Evolutionary conservation across 306 rosid species (phyloP), one percentile per base, ranked within the genome.

Genomic region (Prunus padus): DNA sequence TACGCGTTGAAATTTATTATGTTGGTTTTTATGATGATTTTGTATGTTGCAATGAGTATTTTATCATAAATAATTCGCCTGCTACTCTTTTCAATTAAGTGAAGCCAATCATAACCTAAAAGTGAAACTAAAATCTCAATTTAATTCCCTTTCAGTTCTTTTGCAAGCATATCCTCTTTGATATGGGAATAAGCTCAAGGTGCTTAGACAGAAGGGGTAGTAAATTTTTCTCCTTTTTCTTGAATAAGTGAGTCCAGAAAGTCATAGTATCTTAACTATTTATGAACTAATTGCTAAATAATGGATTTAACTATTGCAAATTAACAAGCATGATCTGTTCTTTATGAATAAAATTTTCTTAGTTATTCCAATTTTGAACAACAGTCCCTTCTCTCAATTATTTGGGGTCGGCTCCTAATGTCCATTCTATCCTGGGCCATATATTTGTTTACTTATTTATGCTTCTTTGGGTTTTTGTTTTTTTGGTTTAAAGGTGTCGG

Each of bases 401-500:
- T 59, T 59, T 59, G 64, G 37, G 61, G 18, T 59, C 0, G 25
- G 33, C 42, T 61, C 11, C 66, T 61, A 15, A 40, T 28, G 14
- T 61, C 66, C 0, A 2, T 28, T 61, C 44, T 2, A 1, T 61
- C 11, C 12, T 15, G 65, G 42, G 37, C 66, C 42, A 60, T 60
- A 26, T 61, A 13, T 26, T 61, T 3, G 26, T 50, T 16, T 62
- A 46, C 14, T 64, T 62, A 72, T 26, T 64, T 68, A 19, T 64
- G 26, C 2, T 59, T 59, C 19, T 0, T 22, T 23, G n/a, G 7
- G 18, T 51, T 51, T 4, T 15, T 51, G 8, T 51, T 51, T 18
- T 51, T 25, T 59, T 25, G 16, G 25, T 44, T 37, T 73, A 75
- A 65, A 85, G 91, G 79, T 74, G 54, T 76, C 71, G 84, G 72